Percentiles rank a stretch among this genome's conserved stretches.
phyloP scores from a whole-genome alignment of 2,329 filamentous ascomycete species.

The Scedosporium apiospermum region DNA sequence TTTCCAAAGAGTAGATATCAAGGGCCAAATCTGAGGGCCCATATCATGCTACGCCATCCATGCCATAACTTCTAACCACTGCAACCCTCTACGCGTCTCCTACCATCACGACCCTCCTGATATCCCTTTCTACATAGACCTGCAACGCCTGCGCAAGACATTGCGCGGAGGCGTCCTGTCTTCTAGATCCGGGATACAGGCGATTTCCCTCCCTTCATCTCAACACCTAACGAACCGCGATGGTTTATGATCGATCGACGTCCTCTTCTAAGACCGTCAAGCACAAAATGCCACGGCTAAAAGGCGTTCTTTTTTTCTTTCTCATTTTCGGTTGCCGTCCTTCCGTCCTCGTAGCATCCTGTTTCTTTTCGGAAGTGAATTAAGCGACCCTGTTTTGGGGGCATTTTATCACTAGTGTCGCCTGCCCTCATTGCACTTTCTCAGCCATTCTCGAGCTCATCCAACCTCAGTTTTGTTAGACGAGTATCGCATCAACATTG shows the following conservation, averaged over 20 bases:
- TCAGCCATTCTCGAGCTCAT: too few relatives aligned
- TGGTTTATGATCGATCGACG: not conserved
- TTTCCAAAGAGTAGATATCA: constrained; percentile 87
- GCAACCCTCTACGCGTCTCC: not conserved
- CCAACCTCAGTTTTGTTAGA: too few relatives aligned
- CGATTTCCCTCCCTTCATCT: not conserved
- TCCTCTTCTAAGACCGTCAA: too few relatives aligned
- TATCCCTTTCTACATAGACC: not conserved
- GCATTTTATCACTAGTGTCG: too few relatives aligned
- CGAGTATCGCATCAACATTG: too few relatives aligned
- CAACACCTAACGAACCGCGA: not conserved
- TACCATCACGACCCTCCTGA: not conserved
- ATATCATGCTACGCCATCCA: not conserved
- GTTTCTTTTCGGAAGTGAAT: not conserved
- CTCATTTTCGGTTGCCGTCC: not conserved
- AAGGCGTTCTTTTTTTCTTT: not conserved
- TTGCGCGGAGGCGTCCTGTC: not conserved
- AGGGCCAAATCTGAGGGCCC: constrained; percentile 73
- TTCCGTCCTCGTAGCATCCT: not conserved
- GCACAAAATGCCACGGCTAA: not conserved
- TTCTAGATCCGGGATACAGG: not conserved
- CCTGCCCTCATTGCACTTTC: too few relatives aligned
- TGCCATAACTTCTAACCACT: not conserved
- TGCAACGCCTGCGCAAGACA: not conserved
- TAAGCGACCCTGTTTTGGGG: not conserved